Evolutionary conservation across 805 yeast species (phyloP), one percentile per base, ranked within the genome.

Genomic region (Yueomyces sp.): DNA sequence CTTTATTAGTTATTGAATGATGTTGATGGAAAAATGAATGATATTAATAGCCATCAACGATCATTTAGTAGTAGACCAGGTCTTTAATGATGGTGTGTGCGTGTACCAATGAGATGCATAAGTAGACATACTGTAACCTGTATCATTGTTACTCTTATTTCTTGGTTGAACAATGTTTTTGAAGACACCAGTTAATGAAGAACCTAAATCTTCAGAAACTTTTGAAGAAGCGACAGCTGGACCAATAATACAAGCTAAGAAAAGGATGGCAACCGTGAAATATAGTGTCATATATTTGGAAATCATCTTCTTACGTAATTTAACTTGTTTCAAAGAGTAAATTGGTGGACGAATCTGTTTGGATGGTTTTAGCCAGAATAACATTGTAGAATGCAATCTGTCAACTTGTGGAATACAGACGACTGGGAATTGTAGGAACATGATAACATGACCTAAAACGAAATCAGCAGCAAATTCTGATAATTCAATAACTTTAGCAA

Each of bases 271-370:
- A 49, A 92, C 68, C 44, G 68, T 52, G 55, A 85, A 77, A 75
- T 79, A 92, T 62, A 92, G 69, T 12, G 83, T 66, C 50, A 94
- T 79, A 72, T 92, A 92, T 68, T 85, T 87, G 67, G 84, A 79
- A 37, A 92, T 94, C 94, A 92, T 90, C 72, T 97, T 81, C 81
- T 81, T 86, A 65, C 98, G 81, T 65, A 88, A 78, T 69, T 85
- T 81, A 47, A 94, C 88, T 71, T 90, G 97, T 70, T 92, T 92
- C 69, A 90, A 72, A 26, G 96, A 86, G 69, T 85, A 87, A 63
- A 92, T 86, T 54, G 97, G 97, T 50, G 96, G 96, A 67, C 96
- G 83, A 60, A 90, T 88, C 70, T 86, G 94, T 69, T 94, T 82
- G 47, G 90, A 73, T 45, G 97, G 98, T 65, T 85, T 85, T 68